Evolutionary conservation across 805 yeast species (phyloP).

Genomic region (Candida hispaniensis): DNA sequence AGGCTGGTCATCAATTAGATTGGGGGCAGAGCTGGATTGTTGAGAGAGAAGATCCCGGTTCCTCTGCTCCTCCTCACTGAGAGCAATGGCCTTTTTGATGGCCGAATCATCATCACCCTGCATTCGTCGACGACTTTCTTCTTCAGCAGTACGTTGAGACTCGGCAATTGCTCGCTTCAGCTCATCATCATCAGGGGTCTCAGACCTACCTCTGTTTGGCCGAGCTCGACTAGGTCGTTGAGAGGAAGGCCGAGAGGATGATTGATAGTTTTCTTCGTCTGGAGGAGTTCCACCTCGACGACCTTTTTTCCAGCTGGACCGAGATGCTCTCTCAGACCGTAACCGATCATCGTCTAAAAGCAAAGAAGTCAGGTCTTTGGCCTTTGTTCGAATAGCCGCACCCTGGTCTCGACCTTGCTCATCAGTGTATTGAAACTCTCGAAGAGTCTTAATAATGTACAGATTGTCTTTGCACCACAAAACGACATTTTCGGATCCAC

Average conservation of each 20-base stretch:
- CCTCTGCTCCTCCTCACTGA: constrained; percentile 68
- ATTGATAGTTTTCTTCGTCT: constrained; percentile 11
- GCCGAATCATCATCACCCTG: constrained; percentile 45
- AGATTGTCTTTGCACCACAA: constrained; percentile 85
- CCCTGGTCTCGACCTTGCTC: constrained; percentile 79
- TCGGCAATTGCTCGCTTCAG: constrained; percentile 71
- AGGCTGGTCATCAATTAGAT: constrained; percentile 26
- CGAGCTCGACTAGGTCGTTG: constrained; percentile 21
- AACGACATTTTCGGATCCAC: constrained; percentile 81
- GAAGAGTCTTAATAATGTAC: constrained; percentile 75
- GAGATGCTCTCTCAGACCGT: constrained; percentile 21
- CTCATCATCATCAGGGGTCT: constrained; percentile 48
- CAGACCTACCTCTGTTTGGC: constrained; percentile 32
- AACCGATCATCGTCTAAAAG: constrained; percentile 75
- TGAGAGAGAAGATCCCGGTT: constrained; percentile 33
- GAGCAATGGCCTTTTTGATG: constrained; percentile 54
- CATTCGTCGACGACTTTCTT: constrained; percentile 50
- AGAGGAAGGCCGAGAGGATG: constrained; percentile 16
- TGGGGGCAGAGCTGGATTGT: constrained; percentile 18
- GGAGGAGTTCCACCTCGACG: constrained; percentile 12
- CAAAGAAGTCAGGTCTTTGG: constrained; percentile 74
- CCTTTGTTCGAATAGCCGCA: constrained; percentile 75
- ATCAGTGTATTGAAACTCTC: constrained; percentile 80
- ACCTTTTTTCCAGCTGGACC: constrained; percentile 13
- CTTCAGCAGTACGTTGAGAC: constrained; percentile 71